Base-by-base conservation (phyloP, 306 rosid species). In the Dryas drummondii region DNA sequence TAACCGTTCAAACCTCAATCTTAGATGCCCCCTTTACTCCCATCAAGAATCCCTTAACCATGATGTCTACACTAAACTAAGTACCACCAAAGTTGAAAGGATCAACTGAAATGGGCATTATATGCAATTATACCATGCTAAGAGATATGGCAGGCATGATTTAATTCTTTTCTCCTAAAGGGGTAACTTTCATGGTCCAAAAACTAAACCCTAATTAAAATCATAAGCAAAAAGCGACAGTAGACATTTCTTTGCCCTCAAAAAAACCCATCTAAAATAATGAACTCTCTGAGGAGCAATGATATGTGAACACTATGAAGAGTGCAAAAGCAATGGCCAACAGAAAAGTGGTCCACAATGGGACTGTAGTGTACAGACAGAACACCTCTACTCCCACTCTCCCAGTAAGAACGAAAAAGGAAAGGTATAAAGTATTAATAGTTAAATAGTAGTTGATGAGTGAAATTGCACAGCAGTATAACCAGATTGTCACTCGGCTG, bases 11-110 rank as follows among this genome's bases (percentile, higher is more conserved):
- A 37, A 40, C 8, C 49, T 62, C 37, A 17, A 40, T 27, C 4
- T 60, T 27, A 9, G 7, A 17, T 60, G 16, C n/a, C 17, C 6
- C 1, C 60, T n/a, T 6, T 1, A 62, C 32, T 41, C 44, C 4
- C 71, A 48, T 46, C 55, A 48, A 67, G n/a, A 60, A 60, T 60
- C 47, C 41, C 55, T 67, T 46, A 48, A 67, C 56, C 40, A 11
- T 67, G 55, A 49, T 0, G 1, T 22, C 16, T 47, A 6, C 56
- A 67, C 56, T 67, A 5, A 48, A 10, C 17, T 19, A 11, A 19
- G 55, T 5, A 19, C 55, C 55, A 66, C 14, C 50, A 17, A 66
- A 45, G 53, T 65, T 45, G 8, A 9, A 45, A n/a, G 1, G 32
- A 66, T 10, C 26, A 26, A 68, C 19, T 68, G 72, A 68, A 26